These are phyloP conservation scores for Penicilliopsis zonata DNA, from an alignment of 495 filamentous ascomycete genomes.

Conservation along the genomic window DNA sequence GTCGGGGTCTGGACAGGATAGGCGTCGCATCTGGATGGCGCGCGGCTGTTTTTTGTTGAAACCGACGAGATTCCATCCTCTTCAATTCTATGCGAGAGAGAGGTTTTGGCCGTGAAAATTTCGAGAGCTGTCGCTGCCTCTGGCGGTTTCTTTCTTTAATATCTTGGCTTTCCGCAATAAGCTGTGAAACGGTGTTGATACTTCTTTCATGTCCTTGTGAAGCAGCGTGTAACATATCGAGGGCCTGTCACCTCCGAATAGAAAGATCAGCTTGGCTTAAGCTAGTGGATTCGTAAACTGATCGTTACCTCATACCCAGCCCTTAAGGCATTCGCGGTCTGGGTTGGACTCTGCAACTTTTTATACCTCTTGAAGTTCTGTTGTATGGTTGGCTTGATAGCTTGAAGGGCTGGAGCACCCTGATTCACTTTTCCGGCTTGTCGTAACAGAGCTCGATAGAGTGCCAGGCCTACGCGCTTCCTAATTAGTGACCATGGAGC, in stretches of 20 bases:
- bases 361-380: slow-evolving; percentile 48
- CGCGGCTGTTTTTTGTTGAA: slow-evolving; percentile 15
- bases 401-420: slow-evolving; percentile 20
- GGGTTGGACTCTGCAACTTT: slow-evolving; percentile 38
- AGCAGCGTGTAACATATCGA: slow-evolving; percentile 28
- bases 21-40: slow-evolving; percentile 27
- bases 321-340: slow-evolving; percentile 41
- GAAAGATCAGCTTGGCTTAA: slow-evolving; percentile 8
- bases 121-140: slow-evolving; percentile 9
- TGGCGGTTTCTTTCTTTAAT: background rate
- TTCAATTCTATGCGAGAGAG: slow-evolving; percentile 11
- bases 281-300: background rate
- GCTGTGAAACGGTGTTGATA: slow-evolving; percentile 9
- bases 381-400: slow-evolving; percentile 33
- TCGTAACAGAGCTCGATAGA: slow-evolving; percentile 61
- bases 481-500: background rate
- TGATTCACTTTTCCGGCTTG: slow-evolving; percentile 40
- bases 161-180: slow-evolving; percentile 12
- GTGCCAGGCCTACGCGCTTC: slow-evolving; percentile 48
- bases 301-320: slow-evolving; percentile 52
- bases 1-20: slow-evolving; percentile 32
- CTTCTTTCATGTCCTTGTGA: slow-evolving; percentile 17
- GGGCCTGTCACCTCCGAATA: slow-evolving; percentile 11
- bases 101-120: slow-evolving; percentile 7
- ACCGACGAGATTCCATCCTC: slow-evolving; percentile 14